Conservation (phyloP, 306 rosid species). For the Castanospermum australe region DNA sequence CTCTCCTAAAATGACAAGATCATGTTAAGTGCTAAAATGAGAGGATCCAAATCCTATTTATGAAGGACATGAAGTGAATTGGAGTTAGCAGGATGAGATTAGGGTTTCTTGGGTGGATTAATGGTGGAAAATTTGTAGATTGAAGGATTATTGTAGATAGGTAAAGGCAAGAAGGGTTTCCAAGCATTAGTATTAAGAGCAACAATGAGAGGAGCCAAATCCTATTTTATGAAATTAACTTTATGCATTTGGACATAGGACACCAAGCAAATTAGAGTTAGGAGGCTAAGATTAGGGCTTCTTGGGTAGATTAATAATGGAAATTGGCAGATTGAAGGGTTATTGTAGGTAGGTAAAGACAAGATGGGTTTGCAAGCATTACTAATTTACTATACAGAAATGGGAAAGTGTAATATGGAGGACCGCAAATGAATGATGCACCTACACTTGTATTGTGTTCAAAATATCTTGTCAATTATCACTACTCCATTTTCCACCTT, state of each 20-base stretch:
- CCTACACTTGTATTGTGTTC: not conserved
- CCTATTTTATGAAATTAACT: not conserved
- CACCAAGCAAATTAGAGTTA: not conserved
- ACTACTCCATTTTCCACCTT: not conserved
- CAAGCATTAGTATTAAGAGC: not conserved
- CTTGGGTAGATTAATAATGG: not conserved
- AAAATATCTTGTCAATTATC: not conserved
- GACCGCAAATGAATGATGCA: not conserved
- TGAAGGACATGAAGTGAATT: too few relatives aligned
- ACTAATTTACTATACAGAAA: too few relatives aligned
- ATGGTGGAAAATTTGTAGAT: not conserved
- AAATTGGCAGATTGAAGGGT: not conserved
- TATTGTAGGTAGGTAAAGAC: not conserved
- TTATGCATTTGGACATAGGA: not conserved
- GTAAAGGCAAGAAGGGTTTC: not conserved
- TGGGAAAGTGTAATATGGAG: not conserved
- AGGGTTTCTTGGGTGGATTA: not conserved
- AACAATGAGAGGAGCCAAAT: not conserved
- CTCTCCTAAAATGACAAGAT: not conserved
- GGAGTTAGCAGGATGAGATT: too few relatives aligned
- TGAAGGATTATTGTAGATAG: not conserved
- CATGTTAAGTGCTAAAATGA: not conserved
- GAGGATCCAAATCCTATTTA: not conserved
- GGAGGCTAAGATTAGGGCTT: not conserved
- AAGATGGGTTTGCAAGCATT: not conserved